Base-by-base conservation (phyloP, 1,139 yeast genomes). In the Diutina ranongensis region DNA sequence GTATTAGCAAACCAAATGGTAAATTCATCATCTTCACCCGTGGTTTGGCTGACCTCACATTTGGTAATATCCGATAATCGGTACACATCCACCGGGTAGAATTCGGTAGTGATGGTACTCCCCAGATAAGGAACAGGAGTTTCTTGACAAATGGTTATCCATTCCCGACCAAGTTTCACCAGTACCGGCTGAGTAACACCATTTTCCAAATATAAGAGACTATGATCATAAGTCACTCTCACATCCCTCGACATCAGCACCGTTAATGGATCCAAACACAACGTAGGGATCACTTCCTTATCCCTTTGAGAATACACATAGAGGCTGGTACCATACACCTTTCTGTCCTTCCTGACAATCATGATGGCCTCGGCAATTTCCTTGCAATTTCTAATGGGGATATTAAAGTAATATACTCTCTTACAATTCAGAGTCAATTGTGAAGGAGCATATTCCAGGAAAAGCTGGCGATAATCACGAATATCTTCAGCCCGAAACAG, bases 81-180 rank as follows among this genome's bases (percentile, higher is more conserved):
- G 49, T 67, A 68, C 25, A 76, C 68, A 51, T 77, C 82, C 41
- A 77, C 74, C 5, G 83, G 69, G 31, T 65, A 62, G 46, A 75
- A 62, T 1, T 69, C 63, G 41, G 55, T 55, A 2, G 70, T 65
- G 1, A 55, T 62, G 31, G 49, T 56, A 47, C 44, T 53, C 20
- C 44, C 55, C 9, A 52, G 50, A 42, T 64, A 63, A 1, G 53
- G 49, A 13, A 60, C 52, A 33, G 57, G 51, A 9, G 63, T 62
- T 12, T 60, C 62, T n/a, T 62, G 60, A 53, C 71, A 67, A 54
- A 85, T 61, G 54, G 83, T 89, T 41, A 85, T 58, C 64, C 71
- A 83, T 52, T 77, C 79, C 47, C 82, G 72, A 9, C 95, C 95
- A 49, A 87, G 72, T 53, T 78, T 78, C 48, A 87, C 51, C 1